phyloP scores from a whole-genome alignment of 768 basidiomycete species.

The Mycena venus region DNA sequence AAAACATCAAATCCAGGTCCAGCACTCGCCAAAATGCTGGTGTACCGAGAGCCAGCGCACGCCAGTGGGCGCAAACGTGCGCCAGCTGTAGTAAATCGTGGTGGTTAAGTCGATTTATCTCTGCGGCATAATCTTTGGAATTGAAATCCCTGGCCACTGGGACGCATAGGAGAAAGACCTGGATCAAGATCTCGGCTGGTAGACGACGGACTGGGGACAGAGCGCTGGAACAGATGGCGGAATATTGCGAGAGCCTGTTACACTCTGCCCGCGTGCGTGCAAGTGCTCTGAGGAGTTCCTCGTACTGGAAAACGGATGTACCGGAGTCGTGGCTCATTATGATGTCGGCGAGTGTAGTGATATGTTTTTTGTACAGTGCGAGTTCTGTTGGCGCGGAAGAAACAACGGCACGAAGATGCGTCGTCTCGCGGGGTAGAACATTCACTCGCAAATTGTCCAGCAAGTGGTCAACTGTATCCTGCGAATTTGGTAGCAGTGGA shows the following conservation, averaged over 20 bases:
- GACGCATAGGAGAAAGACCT: slow-evolving; percentile 12
- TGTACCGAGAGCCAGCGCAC: slow-evolving; percentile 7
- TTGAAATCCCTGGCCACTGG: not conserved
- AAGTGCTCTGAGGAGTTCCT: not conserved
- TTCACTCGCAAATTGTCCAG: slow-evolving; percentile 9
- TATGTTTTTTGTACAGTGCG: not conserved
- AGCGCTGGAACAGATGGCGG: slow-evolving; percentile 8
- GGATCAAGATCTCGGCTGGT: slow-evolving; percentile 17
- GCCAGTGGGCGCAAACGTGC: slow-evolving; percentile 23
- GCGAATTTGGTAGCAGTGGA: not conserved
- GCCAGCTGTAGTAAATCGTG: slow-evolving; percentile 8
- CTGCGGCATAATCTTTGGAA: slow-evolving; percentile 16
- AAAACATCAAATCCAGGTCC: slow-evolving; percentile 22
- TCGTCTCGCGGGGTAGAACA: slow-evolving; percentile 3
- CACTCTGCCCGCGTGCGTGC: not conserved
- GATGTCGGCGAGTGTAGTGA: not conserved
- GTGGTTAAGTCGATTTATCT: slow-evolving; percentile 14
- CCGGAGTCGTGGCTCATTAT: not conserved
- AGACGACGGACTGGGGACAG: slow-evolving; percentile 21
- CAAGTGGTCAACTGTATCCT: not conserved
- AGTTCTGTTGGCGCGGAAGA: not conserved
- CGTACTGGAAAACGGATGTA: not conserved
- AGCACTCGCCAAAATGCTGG: slow-evolving; percentile 22
- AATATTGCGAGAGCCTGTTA: not conserved
- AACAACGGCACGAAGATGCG: slow-evolving; percentile 8